Evolutionary conservation across 495 filamentous ascomycete genomes (phyloP).

Genomic region (Evernia prunastri): DNA sequence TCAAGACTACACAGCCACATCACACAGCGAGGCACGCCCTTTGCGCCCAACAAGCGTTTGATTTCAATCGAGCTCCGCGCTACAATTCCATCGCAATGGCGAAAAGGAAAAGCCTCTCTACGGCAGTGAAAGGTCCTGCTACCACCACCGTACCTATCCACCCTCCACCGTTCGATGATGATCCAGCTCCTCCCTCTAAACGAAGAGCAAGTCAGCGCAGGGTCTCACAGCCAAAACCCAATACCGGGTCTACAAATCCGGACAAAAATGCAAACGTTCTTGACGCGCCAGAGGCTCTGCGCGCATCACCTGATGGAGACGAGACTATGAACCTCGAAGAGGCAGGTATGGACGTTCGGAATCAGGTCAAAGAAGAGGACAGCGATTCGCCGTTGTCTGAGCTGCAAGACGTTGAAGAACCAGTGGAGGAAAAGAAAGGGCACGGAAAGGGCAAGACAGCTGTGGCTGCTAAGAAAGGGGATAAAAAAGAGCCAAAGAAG

Average conservation of each 20-base stretch:
- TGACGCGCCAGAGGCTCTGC: constrained; percentile 37
- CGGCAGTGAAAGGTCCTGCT: constrained; percentile 10
- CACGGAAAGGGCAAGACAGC: constrained; percentile 10
- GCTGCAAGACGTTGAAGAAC: constrained; percentile 23
- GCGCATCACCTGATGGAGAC: constrained; percentile 40
- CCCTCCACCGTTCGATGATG: constrained; percentile 23
- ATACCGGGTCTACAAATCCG: constrained; percentile 33
- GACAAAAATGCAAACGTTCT: constrained; percentile 37
- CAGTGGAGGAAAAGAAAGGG: constrained; percentile 9
- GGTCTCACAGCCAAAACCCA: constrained; percentile 21
- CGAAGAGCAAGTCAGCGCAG: constrained; percentile 27
- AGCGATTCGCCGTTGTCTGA: constrained; percentile 33
- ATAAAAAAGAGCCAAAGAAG: constrained; percentile 4
- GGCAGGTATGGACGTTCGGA: constrained; percentile 24
- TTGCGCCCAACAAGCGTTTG: background rate
- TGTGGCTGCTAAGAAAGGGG: constrained; percentile 10
- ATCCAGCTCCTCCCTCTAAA: constrained; percentile 22
- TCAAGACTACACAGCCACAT: background rate
- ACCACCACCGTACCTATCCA: constrained; percentile 13
- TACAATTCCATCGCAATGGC: constrained; percentile 16
- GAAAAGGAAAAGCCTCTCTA: constrained; percentile 25
- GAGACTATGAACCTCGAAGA: constrained; percentile 30
- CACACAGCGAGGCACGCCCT: background rate
- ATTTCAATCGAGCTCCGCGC: background rate
- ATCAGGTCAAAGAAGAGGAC: constrained; percentile 32